Conservation (phyloP, 2,329 filamentous ascomycete species). For the Cercospora citrullina region DNA sequence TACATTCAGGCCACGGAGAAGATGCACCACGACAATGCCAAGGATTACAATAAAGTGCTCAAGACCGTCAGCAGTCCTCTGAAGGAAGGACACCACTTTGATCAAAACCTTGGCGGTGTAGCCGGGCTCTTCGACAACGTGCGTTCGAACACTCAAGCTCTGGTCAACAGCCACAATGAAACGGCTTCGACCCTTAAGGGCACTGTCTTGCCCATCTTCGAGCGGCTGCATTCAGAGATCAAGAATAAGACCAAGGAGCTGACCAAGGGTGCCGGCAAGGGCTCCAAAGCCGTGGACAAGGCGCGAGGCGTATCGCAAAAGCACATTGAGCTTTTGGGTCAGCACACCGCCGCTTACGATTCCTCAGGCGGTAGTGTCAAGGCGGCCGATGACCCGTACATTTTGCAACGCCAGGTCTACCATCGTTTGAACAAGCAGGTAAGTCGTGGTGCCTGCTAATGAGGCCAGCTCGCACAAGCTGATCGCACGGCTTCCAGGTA, state of each 20-base stretch:
- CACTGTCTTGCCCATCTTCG: slow-evolving; percentile 81
- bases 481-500: slow-evolving; percentile 46
- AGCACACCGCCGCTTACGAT: slow-evolving; percentile 78
- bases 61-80: slow-evolving; percentile 89
- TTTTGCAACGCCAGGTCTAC: slow-evolving; percentile 76
- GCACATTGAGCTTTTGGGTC: slow-evolving; percentile 89
- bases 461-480: background rate
- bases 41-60: slow-evolving; percentile 92
- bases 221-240: slow-evolving; percentile 90
- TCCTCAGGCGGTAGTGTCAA: slow-evolving; percentile 70
- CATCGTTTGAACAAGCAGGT: slow-evolving; percentile 82
- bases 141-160: slow-evolving; percentile 84
- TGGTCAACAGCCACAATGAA: slow-evolving; percentile 85
- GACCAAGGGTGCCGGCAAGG: slow-evolving; percentile 74
- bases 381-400: slow-evolving; percentile 80
- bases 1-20: slow-evolving; percentile 86
- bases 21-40: slow-evolving; percentile 77
- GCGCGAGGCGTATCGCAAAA: slow-evolving; percentile 84
- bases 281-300: slow-evolving; percentile 88
- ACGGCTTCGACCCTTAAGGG: slow-evolving; percentile 89
- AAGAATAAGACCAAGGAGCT: slow-evolving; percentile 96
- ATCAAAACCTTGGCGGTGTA: slow-evolving; percentile 82
- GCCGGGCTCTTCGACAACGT: slow-evolving; percentile 93
- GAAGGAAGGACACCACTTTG: slow-evolving; percentile 89
- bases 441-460: background rate